phyloP scores from a whole-genome alignment of 1,139 yeast species.

The Nakaseomyces uthaithaninus region DNA sequence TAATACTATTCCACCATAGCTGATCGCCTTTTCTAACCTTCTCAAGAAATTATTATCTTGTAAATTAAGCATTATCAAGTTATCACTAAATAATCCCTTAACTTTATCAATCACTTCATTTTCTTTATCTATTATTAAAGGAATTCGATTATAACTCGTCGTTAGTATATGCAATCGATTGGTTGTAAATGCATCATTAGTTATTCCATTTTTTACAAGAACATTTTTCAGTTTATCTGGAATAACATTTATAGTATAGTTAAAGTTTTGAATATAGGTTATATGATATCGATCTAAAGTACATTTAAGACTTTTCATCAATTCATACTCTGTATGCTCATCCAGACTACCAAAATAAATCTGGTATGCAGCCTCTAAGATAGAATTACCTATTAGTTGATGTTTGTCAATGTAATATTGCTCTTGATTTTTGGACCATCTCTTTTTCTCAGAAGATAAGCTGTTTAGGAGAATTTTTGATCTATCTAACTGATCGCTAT shows the following conservation, averaged over 20 bases:
- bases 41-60: slow-evolving; percentile 59
- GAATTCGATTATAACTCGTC: background rate
- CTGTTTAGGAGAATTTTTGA: slow-evolving; percentile 57
- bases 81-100: slow-evolving; percentile 29
- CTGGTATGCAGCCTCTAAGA: slow-evolving; percentile 54
- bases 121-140: background rate
- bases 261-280: slow-evolving; percentile 35
- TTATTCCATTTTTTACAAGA: slow-evolving; percentile 51
- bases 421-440: slow-evolving; percentile 61
- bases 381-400: slow-evolving; percentile 53
- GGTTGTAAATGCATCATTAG: slow-evolving; percentile 49
- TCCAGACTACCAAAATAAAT: slow-evolving; percentile 58
- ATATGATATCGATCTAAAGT: slow-evolving; percentile 38
- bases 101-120: background rate
- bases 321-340: slow-evolving; percentile 32
- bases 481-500: slow-evolving; percentile 53
- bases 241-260: slow-evolving; percentile 36
- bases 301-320: slow-evolving; percentile 36
- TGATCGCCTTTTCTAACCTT: slow-evolving; percentile 67
- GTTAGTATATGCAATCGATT: slow-evolving; percentile 31
- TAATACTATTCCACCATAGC: slow-evolving; percentile 73
- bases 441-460: slow-evolving; percentile 56
- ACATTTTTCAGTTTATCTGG: slow-evolving; percentile 36
- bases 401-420: slow-evolving; percentile 43
- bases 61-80: slow-evolving; percentile 57